Percentiles rank a stretch among this genome's conserved stretches.
These are phyloP conservation scores for Pleomassaria siparia DNA, from an alignment of 2,329 filamentous ascomycete species.

Conservation along the genomic window DNA sequence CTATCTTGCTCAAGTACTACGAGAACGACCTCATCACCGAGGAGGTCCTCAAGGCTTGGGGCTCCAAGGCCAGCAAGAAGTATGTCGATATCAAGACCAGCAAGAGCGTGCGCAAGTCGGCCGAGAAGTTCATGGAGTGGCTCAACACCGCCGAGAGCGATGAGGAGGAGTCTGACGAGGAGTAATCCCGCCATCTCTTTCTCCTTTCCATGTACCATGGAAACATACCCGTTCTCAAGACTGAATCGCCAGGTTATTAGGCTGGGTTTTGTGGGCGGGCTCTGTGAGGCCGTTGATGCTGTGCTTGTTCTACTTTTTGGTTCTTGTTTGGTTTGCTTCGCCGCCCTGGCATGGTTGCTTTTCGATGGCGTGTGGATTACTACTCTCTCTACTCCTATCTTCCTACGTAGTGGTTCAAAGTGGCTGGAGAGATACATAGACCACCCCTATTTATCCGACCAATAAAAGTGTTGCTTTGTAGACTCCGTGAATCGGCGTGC, in stretches of 20 bases:
- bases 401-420: neutral
- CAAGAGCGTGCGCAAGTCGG: conserved; percentile 93
- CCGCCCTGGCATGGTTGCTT: neutral
- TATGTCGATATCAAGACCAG: conserved; percentile 87
- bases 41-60: conserved; percentile 88
- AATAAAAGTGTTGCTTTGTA: neutral
- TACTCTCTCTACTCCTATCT: neutral
- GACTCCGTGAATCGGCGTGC: too few species aligned
- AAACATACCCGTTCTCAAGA: too few species aligned
- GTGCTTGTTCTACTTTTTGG: too few species aligned
- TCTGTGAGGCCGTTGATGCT: too few species aligned
- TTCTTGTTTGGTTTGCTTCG: neutral
- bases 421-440: too few species aligned
- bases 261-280: too few species aligned
- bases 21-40: conserved; percentile 86
- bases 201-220: too few species aligned
- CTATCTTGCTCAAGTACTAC: conserved; percentile 88
- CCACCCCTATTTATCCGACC: neutral
- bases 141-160: conserved; percentile 81
- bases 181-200: conserved; percentile 6
- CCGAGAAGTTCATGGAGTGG: conserved; percentile 93
- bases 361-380: neutral
- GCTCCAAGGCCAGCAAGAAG: conserved; percentile 95
- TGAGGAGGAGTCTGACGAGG: conserved; percentile 45
- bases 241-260: neutral